Evolutionary conservation across 192 early-diverging fungal genomes (phyloP).

Genomic region (Coemansia reversa): DNA sequence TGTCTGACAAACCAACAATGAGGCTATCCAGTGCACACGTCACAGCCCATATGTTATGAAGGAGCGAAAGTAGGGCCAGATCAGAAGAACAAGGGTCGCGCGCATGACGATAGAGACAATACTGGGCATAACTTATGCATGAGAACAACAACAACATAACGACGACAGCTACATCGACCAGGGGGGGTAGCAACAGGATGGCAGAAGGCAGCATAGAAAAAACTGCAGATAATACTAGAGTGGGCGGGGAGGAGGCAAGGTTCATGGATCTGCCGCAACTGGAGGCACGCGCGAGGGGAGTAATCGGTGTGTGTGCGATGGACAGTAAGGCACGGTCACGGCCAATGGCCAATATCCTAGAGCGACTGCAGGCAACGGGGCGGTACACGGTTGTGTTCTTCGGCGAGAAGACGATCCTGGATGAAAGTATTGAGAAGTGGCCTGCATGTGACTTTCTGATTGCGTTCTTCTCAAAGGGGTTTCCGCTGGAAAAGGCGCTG

Average conservation of each 20-base stretch:
- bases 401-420: conserved; percentile 94
- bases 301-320: conserved; percentile 88
- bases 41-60: too few species aligned
- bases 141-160: too few species aligned
- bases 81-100: too few species aligned
- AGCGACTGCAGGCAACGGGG: conserved; percentile 62
- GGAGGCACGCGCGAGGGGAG: conserved; percentile 37
- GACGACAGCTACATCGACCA: too few species aligned
- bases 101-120: too few species aligned
- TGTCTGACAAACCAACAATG: too few species aligned
- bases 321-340: conserved; percentile 93
- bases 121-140: too few species aligned
- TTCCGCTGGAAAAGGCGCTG: conserved; percentile 92
- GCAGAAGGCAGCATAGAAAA: too few species aligned
- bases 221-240: too few species aligned
- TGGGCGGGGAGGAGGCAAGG: conserved; percentile 8
- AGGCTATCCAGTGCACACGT: too few species aligned
- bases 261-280: conserved; percentile 49
- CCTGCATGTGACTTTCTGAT: conserved; percentile 95
- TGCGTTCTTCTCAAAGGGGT: conserved; percentile 92
- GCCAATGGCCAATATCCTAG: conserved; percentile 93
- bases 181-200: too few species aligned
- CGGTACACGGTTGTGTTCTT: conserved; percentile 87
- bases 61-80: too few species aligned
- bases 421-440: conserved; percentile 90